A percentile compares a stretch with the other conserved stretches of the same genome.
phyloP scores from a whole-genome alignment of 495 filamentous ascomycete species.

The Xylaria longipes region DNA sequence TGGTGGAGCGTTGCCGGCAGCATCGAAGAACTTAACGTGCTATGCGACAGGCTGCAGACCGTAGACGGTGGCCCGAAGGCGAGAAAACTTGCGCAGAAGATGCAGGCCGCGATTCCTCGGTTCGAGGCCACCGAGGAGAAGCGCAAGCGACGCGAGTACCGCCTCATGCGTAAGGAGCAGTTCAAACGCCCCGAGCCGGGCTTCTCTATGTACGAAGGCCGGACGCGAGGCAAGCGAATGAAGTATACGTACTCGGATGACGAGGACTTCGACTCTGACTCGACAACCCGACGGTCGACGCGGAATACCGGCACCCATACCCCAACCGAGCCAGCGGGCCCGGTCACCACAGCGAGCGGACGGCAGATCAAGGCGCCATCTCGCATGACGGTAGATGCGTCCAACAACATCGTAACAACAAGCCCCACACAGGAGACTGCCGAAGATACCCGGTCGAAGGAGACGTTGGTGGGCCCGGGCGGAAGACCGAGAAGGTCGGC shows the following conservation, averaged over 20 bases:
- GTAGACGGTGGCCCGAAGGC: constrained; percentile 82
- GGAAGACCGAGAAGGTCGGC: constrained; percentile 50
- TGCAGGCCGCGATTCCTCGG: constrained; percentile 81
- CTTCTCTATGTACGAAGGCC: constrained; percentile 93
- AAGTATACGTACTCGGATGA: constrained; percentile 96
- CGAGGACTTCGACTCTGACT: constrained; percentile 76
- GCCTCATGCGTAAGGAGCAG: constrained; percentile 80
- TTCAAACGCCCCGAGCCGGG: constrained; percentile 89
- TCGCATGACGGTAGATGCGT: constrained; percentile 78
- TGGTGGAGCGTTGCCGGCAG: constrained; percentile 94
- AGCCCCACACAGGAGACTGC: constrained; percentile 44
- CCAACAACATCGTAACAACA: constrained; percentile 47
- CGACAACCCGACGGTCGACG: constrained; percentile 69
- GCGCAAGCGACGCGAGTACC: constrained; percentile 90
- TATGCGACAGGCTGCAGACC: constrained; percentile 74
- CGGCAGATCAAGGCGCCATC: constrained; percentile 80
- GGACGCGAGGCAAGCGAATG: constrained; percentile 92
- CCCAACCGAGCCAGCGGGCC: constrained; percentile 70
- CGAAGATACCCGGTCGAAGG: constrained; percentile 39
- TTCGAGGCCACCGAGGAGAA: constrained; percentile 98
- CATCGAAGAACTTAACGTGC: constrained; percentile 80
- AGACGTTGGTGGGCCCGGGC: constrained; percentile 36
- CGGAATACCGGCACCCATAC: constrained; percentile 76
- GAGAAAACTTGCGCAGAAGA: constrained; percentile 75
- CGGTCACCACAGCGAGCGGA: constrained; percentile 88